Percentiles rank a stretch among this genome's conserved stretches.
Conservation (phyloP, 805 yeast genomes). For the Cephaloascus albidus region DNA sequence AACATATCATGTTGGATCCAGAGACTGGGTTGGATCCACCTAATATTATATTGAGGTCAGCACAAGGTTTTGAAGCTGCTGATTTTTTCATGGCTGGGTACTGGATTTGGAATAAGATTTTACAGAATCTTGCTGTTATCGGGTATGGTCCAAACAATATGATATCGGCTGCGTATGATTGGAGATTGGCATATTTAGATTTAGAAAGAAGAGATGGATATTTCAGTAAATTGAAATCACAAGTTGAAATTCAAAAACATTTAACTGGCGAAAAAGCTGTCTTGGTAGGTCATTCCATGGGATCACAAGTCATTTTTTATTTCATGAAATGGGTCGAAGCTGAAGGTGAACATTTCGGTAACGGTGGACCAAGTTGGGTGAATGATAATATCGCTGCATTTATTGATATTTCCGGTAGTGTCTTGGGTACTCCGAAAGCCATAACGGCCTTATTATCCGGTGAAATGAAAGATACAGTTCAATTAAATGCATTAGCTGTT, state of each 20-base stretch:
- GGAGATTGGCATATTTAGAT: slow-evolving; percentile 89
- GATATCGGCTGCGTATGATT: slow-evolving; percentile 89
- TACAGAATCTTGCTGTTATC: slow-evolving; percentile 89
- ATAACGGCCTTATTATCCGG: slow-evolving; percentile 90
- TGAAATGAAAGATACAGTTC: slow-evolving; percentile 97
- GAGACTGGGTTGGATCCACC: slow-evolving; percentile 92
- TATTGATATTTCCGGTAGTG: slow-evolving; percentile 85
- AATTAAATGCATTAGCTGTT: slow-evolving; percentile 84
- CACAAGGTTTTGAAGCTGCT: slow-evolving; percentile 94
- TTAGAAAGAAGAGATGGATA: slow-evolving; percentile 82
- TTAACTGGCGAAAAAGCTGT: slow-evolving; percentile 58
- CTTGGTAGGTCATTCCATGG: slow-evolving; percentile 94
- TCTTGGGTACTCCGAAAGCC: slow-evolving; percentile 90
- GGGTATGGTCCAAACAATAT: slow-evolving; percentile 90
- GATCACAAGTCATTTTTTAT: slow-evolving; percentile 80
- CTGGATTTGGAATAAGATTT: slow-evolving; percentile 96
- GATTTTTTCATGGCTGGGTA: slow-evolving; percentile 96
- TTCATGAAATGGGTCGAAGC: slow-evolving; percentile 98
- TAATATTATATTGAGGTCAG: slow-evolving; percentile 71
- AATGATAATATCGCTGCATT: slow-evolving; percentile 73
- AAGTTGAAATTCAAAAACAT: slow-evolving; percentile 53
- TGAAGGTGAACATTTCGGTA: slow-evolving; percentile 67
- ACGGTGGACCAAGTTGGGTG: slow-evolving; percentile 89
- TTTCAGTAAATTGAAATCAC: slow-evolving; percentile 65
- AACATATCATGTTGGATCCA: slow-evolving; percentile 82